Base-by-base conservation (phyloP, 129 eudicot species). In the Flaveria linearis region DNA sequence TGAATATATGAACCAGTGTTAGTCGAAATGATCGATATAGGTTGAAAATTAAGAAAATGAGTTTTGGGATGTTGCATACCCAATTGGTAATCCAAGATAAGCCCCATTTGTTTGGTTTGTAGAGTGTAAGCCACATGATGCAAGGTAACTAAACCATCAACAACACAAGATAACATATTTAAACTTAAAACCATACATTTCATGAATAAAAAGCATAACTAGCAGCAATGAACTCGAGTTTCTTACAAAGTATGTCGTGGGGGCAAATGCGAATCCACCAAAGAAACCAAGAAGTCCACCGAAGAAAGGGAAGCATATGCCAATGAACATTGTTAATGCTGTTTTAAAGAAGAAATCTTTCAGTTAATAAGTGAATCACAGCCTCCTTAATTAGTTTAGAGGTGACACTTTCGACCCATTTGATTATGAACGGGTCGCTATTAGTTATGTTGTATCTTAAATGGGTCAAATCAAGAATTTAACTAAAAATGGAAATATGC, bases 101-200 rank as follows among this genome's bases (percentile, higher is more conserved):
- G 22, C 69, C 30, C 69, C 69, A 63, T 43, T 58, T 91, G 75
- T 68, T 86, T 16, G 97, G 97, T 68, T 91, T 91, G 41, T 81
- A 81, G 76, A 91, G 79, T 12, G 86, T 77, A 42, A 88, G 97
- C 97, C 97, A 91, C 84, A 88, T 91, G 58, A 91, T 84, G 75
- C 97, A 91, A 20, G 97, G 94, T 28, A 91, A 87, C 97, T 91
- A 84, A 55, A 50, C 46, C 69, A 63, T 62, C 68, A 62, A 28
- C 4, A 33, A 62, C 23, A 63, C 23, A 63, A 30, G 12, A 17
- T 4, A 33, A 70, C 56, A 52, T 43, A 10, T 58, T 1, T 9
- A 50, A 73, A 58, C 4, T 57, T 1, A 14, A 61, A 74, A 18
- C 16, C n/a, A 61, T 61, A 43, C 16, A 23, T 68, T 23, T 73